phyloP scores from a whole-genome alignment of 768 basidiomycete species.

The Mycena floridula region DNA sequence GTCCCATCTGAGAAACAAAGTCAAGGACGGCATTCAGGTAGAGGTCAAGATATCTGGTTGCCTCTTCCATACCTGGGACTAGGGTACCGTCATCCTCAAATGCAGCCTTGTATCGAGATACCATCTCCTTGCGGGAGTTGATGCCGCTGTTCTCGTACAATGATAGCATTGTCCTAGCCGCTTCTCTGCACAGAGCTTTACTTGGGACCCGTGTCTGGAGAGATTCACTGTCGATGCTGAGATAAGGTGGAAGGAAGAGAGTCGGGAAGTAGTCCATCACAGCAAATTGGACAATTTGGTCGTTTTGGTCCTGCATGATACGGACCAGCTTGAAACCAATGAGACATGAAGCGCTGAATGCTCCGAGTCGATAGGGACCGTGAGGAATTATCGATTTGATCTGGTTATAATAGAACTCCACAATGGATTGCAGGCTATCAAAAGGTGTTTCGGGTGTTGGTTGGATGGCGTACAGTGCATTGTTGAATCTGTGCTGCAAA shows the following conservation, averaged over 20 bases:
- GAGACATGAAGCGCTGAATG: constrained; percentile 2
- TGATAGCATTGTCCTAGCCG: no score
- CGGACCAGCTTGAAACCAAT: constrained; percentile 3
- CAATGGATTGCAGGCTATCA: not conserved
- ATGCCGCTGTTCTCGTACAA: no score
- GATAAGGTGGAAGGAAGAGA: not conserved
- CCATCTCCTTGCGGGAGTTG: no score
- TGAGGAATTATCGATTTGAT: constrained; percentile 6
- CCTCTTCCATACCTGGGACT: no score
- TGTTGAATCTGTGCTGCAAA: not conserved
- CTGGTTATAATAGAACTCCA: constrained; percentile 4
- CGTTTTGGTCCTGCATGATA: constrained; percentile 6
- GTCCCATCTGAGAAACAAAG: no score
- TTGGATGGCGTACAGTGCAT: constrained; percentile 6
- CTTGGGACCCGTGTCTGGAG: not conserved
- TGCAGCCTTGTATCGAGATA: no score
- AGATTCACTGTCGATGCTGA: not conserved
- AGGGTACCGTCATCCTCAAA: no score
- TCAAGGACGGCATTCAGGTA: no score
- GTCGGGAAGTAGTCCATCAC: constrained; percentile 9
- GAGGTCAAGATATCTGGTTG: no score
- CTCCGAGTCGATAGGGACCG: constrained; percentile 9
- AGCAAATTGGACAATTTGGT: constrained; percentile 4
- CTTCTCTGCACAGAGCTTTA: not conserved
- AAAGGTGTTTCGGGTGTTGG: constrained; percentile 7